Conservation (phyloP, 176 grass and related monocot genomes). For the Tuctoria greenei region DNA sequence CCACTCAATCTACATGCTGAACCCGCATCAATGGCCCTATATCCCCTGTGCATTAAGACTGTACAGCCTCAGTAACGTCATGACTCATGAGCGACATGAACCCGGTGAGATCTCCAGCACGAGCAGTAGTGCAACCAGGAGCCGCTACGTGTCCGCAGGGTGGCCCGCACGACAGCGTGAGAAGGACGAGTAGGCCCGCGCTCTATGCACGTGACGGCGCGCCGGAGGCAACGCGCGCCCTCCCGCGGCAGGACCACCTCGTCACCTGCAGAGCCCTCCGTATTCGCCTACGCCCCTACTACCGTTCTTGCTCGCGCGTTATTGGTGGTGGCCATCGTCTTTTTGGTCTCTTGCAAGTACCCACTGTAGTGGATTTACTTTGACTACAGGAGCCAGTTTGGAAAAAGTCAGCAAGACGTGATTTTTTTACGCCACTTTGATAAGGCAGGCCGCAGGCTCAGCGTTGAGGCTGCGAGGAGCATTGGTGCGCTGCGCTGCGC, state of each 20-base stretch:
- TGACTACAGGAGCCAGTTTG: constrained; percentile 5
- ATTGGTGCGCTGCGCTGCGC: not conserved
- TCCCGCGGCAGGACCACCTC: not conserved
- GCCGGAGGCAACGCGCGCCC: constrained; percentile 33
- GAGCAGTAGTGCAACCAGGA: not conserved
- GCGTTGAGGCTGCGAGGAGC: not conserved
- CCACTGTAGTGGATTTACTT: constrained; percentile 1
- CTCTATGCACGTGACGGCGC: constrained; percentile 35
- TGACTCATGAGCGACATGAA: not conserved
- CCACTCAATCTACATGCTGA: not conserved
- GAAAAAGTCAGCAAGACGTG: not conserved
- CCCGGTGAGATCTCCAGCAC: not conserved
- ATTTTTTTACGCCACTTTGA: not conserved
- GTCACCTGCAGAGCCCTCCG: not conserved
- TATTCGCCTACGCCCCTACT: not conserved
- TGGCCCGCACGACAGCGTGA: no score
- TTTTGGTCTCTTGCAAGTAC: not conserved
- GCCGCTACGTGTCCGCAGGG: not conserved
- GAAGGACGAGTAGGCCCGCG: not conserved
- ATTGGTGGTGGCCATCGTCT: constrained; percentile 10
- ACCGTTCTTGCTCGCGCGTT: not conserved
- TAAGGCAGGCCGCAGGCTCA: no score
- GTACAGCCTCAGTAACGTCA: not conserved
- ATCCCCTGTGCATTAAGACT: constrained; percentile 1
- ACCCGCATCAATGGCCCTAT: not conserved